Conservation (phyloP, 2,329 filamentous ascomycete species). For the Niveomyces coronatus region DNA sequence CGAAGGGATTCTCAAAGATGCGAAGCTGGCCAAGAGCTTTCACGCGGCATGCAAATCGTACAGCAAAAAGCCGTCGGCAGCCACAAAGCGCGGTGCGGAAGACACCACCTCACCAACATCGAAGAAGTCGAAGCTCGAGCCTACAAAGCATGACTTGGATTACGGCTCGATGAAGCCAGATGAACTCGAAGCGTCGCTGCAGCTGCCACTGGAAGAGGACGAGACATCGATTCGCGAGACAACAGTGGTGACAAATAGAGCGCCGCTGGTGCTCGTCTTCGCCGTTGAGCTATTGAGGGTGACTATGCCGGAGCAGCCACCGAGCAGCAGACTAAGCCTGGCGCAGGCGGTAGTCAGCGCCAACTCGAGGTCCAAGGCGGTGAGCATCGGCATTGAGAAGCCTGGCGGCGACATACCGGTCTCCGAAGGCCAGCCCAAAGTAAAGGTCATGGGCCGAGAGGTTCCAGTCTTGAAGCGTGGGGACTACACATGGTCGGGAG, state of each 20-base stretch:
- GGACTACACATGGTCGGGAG: constrained; percentile 46
- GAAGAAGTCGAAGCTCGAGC: constrained; percentile 25
- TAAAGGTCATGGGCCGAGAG: constrained; percentile 63
- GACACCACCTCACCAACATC: constrained; percentile 11
- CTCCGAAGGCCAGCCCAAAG: constrained; percentile 63
- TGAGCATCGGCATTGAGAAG: constrained; percentile 60
- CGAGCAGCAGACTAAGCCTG: constrained; percentile 73
- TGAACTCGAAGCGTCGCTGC: constrained; percentile 52
- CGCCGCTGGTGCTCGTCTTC: constrained; percentile 74
- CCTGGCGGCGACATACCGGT: constrained; percentile 61
- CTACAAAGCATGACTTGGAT: constrained; percentile 25
- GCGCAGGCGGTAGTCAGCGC: constrained; percentile 76
- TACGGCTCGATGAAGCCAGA: constrained; percentile 37
- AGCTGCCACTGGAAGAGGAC: constrained; percentile 45
- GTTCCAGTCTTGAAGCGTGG: constrained; percentile 67
- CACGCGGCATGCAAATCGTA: constrained; percentile 45
- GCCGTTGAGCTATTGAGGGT: constrained; percentile 62
- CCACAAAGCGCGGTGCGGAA: constrained; percentile 21
- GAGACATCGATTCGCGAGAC: constrained; percentile 50
- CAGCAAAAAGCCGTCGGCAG: constrained; percentile 26
- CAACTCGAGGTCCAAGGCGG: constrained; percentile 68
- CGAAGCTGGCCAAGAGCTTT: constrained; percentile 38
- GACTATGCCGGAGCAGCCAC: constrained; percentile 77
- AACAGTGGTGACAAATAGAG: constrained; percentile 63
- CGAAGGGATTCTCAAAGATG: constrained; percentile 36